Conservation (phyloP, 2,329 filamentous ascomycete genomes). For the Aspergillus intermedius region DNA sequence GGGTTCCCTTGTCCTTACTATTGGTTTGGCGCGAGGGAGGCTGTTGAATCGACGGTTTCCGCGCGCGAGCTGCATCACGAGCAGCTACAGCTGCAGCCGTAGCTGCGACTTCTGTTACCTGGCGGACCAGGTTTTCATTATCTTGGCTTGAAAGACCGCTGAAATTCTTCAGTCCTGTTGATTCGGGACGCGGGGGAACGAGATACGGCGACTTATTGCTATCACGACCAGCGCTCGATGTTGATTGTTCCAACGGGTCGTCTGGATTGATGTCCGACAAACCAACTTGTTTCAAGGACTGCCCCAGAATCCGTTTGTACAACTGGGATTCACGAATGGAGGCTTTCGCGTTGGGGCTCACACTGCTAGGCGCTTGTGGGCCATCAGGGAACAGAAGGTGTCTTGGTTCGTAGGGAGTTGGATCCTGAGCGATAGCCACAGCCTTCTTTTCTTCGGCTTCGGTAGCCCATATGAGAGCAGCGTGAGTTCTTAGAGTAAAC, state of each 20-base stretch:
- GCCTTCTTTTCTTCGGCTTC: slow-evolving; percentile 72
- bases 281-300: slow-evolving; percentile 79
- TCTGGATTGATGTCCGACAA: slow-evolving; percentile 51
- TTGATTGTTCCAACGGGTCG: slow-evolving; percentile 22
- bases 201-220: slow-evolving; percentile 55
- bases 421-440: slow-evolving; percentile 20
- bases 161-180: slow-evolving; percentile 18
- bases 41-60: slow-evolving; percentile 43
- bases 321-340: slow-evolving; percentile 82
- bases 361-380: slow-evolving; percentile 22
- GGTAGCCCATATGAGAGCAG: slow-evolving; percentile 91
- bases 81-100: slow-evolving; percentile 84
- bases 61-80: slow-evolving; percentile 59
- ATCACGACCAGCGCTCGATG: slow-evolving; percentile 15
- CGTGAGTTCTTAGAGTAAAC: slow-evolving; percentile 93
- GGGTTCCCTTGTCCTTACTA: slow-evolving; percentile 32
- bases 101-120: slow-evolving; percentile 89
- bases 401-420: slow-evolving; percentile 29
- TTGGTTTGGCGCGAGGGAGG: slow-evolving; percentile 23
- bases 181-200: slow-evolving; percentile 62
- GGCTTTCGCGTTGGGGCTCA: slow-evolving; percentile 47
- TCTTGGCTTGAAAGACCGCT: slow-evolving; percentile 74
- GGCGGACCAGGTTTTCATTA: slow-evolving; percentile 71
- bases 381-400: slow-evolving; percentile 25
- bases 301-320: slow-evolving; percentile 88